phyloP scores from a whole-genome alignment of 345 rosid genomes.

The Balakata baccata region DNA sequence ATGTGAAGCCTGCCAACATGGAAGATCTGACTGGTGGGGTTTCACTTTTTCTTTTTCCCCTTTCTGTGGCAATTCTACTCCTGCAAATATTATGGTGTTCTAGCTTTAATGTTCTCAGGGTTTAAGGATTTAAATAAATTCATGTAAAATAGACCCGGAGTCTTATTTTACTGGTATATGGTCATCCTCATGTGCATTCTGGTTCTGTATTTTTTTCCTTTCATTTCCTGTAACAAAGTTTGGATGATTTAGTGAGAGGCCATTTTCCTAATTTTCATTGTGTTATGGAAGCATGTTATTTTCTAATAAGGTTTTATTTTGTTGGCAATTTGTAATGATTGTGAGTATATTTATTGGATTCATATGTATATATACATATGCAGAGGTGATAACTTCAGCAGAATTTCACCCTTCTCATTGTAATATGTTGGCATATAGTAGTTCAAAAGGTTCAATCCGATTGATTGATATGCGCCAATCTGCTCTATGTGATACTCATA shows the following conservation, averaged over 20 bases:
- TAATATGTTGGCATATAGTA: slow-evolving; percentile 90
- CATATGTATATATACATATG: slow-evolving; percentile 9
- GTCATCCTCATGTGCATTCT: not conserved
- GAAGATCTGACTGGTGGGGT: slow-evolving; percentile 57
- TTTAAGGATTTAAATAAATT: no score
- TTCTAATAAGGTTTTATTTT: not conserved
- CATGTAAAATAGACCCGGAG: not conserved
- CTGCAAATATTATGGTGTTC: not conserved
- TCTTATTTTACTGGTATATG: not conserved
- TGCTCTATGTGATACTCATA: slow-evolving; percentile 86
- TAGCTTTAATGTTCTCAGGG: not conserved
- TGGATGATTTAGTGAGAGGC: not conserved
- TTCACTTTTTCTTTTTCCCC: not conserved
- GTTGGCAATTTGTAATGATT: not conserved
- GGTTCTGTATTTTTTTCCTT: not conserved
- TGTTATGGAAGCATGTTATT: not conserved
- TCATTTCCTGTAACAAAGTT: not conserved
- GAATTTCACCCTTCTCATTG: slow-evolving; percentile 96
- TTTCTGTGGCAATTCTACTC: not conserved
- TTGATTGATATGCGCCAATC: slow-evolving; percentile 94
- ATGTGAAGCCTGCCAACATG: slow-evolving; percentile 61
- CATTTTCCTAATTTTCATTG: not conserved
- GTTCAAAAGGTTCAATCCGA: slow-evolving; percentile 94
- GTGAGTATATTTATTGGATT: not conserved
- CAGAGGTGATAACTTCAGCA: slow-evolving; percentile 99